These are phyloP conservation scores for Phytophthora rubi DNA, from an alignment of 352 stramenopile species.

Conservation along the genomic window DNA sequence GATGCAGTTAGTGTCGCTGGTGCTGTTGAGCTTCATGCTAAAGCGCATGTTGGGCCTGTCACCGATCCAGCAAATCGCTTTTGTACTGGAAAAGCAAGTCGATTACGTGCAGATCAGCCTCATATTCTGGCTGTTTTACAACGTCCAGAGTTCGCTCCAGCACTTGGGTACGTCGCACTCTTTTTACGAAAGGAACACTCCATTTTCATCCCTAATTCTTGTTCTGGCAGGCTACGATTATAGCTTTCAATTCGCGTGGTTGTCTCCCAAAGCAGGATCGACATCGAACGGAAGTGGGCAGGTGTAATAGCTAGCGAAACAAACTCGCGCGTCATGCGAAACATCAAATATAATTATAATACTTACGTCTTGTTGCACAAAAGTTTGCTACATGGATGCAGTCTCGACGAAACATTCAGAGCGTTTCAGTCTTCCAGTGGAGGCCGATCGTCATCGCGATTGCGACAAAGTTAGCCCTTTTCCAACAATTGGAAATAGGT, in stretches of 20 bases:
- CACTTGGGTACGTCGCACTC: slow-evolving; percentile 28
- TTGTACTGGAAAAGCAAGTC: slow-evolving; percentile 42
- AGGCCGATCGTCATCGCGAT: too few relatives aligned
- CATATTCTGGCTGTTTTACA: slow-evolving; percentile 43
- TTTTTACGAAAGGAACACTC: neutral
- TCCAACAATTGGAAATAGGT: too few relatives aligned
- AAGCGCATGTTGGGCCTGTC: slow-evolving; percentile 27
- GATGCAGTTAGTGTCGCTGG: slow-evolving; percentile 34
- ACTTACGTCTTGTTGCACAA: too few relatives aligned
- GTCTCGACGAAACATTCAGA: too few relatives aligned
- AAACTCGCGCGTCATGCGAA: neutral
- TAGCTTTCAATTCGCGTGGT: slow-evolving; percentile 4
- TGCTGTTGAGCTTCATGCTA: slow-evolving; percentile 30
- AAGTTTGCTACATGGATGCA: too few relatives aligned
- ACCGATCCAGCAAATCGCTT: slow-evolving; percentile 30
- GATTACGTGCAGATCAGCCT: slow-evolving; percentile 37
- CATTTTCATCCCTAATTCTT: neutral
- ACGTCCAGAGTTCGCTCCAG: slow-evolving; percentile 27
- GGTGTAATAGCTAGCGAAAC: neutral
- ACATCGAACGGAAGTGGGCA: neutral
- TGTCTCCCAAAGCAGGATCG: neutral
- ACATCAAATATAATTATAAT: too few relatives aligned
- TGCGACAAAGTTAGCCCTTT: too few relatives aligned
- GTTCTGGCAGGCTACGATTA: neutral
- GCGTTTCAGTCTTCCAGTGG: too few relatives aligned